Base-by-base conservation (phyloP, 495 filamentous ascomycete genomes). In the Hypoxylon lienhwacheense region DNA sequence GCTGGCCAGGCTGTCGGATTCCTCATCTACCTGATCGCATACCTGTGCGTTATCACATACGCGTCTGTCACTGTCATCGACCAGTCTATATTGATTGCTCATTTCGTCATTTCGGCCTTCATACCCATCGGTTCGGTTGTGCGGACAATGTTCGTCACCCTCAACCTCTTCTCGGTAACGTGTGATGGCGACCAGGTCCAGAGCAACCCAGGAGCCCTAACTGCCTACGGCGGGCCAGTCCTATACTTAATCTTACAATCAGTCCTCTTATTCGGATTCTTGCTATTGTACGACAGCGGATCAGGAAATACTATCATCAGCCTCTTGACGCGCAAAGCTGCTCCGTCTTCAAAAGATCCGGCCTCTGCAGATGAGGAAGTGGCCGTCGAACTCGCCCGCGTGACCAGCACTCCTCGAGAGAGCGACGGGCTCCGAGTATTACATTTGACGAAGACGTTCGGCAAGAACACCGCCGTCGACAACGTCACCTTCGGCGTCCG, bases 401-500 rank as follows among this genome's bases (percentile, higher is more conserved):
- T 77, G 44, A 72, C 68, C 20, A 72, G 66, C 56, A 52, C 54
- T 5, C 43, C 67, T 8, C 64, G 61, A 24, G 76, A 79, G 32
- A 64, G 64, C 11, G 81, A 83, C 55, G 88, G 88, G 20, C 83
- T 96, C 14, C 81, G 85, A 11, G 84, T 92, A 5, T 57, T 90
- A 19, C 81, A 90, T 58, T 73, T 93, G 11, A 89, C 82, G 35
- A 96, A 95, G 67, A 70, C 80, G 6, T 95, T 91, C 48, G 82
- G 84, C 10, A 78, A 79, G 45, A 71, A 75, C 61, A 80, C 82
- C 5, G 90, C 90, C 3, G 87, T 96, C 10, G 81, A 92, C 40
- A 84, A 95, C 60, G 77, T 95, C 36, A 86, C 85, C 7, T 95
- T 96, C 60, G 87, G 85, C 34, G 82, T 95, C 20, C 77, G 81